Evolutionary conservation across 1,284 basidiomycete genomes (phyloP).

Genomic region (Amylostereum areolatum): DNA sequence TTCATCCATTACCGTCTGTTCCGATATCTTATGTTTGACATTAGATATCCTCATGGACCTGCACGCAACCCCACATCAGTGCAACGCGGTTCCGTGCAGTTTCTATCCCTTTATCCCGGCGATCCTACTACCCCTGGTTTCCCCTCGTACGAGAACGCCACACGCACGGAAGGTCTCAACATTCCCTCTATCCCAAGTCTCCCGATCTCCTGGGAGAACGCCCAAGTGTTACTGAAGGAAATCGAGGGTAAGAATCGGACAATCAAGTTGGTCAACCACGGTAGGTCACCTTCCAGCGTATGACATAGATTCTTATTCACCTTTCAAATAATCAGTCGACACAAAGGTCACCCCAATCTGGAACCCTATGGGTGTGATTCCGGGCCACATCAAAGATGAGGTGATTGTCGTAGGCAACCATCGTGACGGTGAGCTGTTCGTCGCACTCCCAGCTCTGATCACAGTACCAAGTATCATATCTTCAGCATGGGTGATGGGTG

Average conservation of each 20-base stretch:
- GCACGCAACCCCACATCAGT: constrained; percentile 82
- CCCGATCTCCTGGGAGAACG: constrained; percentile 71
- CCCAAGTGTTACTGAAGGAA: constrained; percentile 53
- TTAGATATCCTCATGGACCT: constrained; percentile 75
- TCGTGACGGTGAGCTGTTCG: constrained; percentile 59
- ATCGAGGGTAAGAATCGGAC: constrained; percentile 43
- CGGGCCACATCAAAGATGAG: constrained; percentile 83
- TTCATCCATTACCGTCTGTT: not conserved
- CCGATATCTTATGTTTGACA: constrained; percentile 1
- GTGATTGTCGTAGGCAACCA: constrained; percentile 85
- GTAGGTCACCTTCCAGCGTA: constrained; percentile 24
- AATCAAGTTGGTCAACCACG: constrained; percentile 59
- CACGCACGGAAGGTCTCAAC: constrained; percentile 62
- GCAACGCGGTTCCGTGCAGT: constrained; percentile 87
- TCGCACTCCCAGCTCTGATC: not conserved
- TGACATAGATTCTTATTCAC: constrained; percentile 5
- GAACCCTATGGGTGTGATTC: constrained; percentile 89
- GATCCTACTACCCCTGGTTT: constrained; percentile 85
- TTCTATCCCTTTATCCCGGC: constrained; percentile 74
- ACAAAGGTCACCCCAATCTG: constrained; percentile 77
- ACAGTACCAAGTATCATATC: not conserved
- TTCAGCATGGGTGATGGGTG: constrained; percentile 56
- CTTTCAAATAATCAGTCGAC: constrained; percentile 42
- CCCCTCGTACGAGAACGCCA: constrained; percentile 83
- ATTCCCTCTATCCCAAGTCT: constrained; percentile 82